Conservation (phyloP, 306 rosid species). For the Mucuna pruriens region DNA sequence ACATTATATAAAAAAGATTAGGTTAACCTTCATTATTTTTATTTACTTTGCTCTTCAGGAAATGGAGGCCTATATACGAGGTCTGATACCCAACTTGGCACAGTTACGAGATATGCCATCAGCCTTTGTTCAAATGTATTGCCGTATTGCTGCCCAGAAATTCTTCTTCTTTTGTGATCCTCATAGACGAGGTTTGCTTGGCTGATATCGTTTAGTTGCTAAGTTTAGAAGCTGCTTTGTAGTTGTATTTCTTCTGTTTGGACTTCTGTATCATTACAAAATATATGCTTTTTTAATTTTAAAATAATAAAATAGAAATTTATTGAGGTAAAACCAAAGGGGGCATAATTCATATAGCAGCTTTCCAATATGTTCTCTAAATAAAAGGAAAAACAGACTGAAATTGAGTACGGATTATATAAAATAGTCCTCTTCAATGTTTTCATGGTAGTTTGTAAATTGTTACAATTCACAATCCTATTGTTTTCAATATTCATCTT, state of each 20-base stretch:
- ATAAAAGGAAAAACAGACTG: neutral
- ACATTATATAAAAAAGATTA: neutral
- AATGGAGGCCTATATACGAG: constrained; percentile 92
- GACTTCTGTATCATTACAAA: neutral
- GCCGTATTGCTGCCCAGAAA: constrained; percentile 96
- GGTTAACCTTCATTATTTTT: constrained; percentile 10
- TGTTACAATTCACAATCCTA: neutral
- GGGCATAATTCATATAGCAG: neutral
- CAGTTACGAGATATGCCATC: constrained; percentile 86
- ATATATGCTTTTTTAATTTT: neutral
- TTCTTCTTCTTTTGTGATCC: constrained; percentile 99
- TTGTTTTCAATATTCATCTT: constrained; percentile 9
- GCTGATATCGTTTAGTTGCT: constrained; percentile 37
- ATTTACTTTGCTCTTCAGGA: constrained; percentile 57
- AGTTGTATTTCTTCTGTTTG: constrained; percentile 14
- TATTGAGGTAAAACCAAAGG: neutral
- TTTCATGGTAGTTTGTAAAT: constrained; percentile 1
- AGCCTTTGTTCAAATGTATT: constrained; percentile 76
- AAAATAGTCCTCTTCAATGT: neutral
- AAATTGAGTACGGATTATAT: neutral
- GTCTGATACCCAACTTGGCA: constrained; percentile 96
- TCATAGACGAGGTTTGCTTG: constrained; percentile 90
- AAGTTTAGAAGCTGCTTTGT: constrained; percentile 31
- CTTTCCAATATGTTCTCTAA: neutral
- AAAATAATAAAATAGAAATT: constrained; percentile 2